These are phyloP conservation scores for Teratosphaeria pseudoeucalypti DNA, from an alignment of 2,329 filamentous ascomycete genomes.

Conservation along the genomic window DNA sequence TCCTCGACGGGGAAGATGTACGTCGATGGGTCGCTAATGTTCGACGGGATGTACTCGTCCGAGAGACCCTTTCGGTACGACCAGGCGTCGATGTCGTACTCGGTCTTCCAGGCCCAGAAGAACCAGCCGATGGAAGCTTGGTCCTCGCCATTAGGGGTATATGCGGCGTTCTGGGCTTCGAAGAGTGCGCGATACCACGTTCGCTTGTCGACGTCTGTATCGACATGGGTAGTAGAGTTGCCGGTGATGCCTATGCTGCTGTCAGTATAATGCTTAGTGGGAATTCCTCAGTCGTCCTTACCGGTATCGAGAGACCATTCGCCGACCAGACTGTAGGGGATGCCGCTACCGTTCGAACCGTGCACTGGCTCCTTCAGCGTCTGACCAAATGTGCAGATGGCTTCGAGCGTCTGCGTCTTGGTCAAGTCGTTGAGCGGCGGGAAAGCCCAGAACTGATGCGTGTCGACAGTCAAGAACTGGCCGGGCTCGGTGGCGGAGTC, in stretches of 20 bases:
- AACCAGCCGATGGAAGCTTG: conserved; percentile 14
- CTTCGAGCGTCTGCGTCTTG: conserved; percentile 7
- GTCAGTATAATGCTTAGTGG: neutral
- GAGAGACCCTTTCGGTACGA: conserved; percentile 12
- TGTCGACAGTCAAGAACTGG: conserved; percentile 9
- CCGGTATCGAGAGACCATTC: conserved; percentile 16
- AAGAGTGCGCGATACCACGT: conserved; percentile 16
- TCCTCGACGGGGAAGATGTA: conserved; percentile 11
- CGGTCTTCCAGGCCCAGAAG: conserved; percentile 19
- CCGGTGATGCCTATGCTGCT: conserved; percentile 2
- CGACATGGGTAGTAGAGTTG: conserved; percentile 4
- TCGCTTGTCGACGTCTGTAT: conserved; percentile 9
- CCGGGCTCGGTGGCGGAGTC: neutral
- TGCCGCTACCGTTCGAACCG: conserved; percentile 4
- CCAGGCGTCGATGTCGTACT: conserved; percentile 18
- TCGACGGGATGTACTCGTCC: conserved; percentile 13
- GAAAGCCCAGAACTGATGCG: conserved; percentile 20
- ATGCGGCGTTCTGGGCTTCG: conserved; percentile 16
- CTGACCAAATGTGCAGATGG: conserved; percentile 10
- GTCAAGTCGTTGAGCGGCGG: conserved; percentile 11
- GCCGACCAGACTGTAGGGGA: conserved; percentile 11
- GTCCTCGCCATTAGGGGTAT: conserved; percentile 5
- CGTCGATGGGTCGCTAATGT: conserved; percentile 10
- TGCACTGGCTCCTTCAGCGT: neutral
- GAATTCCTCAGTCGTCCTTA: neutral